Evolutionary conservation across 805 yeast species (phyloP).

Genomic region (Lachancea fermentati): DNA sequence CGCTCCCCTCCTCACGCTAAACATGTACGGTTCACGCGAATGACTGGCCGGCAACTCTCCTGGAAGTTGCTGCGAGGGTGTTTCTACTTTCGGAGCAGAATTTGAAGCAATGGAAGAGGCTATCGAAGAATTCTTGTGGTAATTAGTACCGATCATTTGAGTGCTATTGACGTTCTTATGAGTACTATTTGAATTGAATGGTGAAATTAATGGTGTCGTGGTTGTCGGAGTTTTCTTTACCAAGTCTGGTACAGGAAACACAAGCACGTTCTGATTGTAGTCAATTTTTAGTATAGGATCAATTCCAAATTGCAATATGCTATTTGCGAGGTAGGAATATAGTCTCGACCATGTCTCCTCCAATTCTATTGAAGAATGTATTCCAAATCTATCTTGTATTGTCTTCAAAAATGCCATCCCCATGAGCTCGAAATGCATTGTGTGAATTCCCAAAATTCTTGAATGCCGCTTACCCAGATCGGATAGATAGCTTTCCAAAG

Average conservation of each 20-base stretch:
- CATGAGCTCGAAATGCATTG: constrained; percentile 62
- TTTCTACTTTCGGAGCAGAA: too few relatives aligned
- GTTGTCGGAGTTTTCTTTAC: constrained; percentile 8
- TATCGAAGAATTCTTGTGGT: too few relatives aligned
- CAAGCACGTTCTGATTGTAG: constrained; percentile 11
- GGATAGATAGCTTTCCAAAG: constrained; percentile 52
- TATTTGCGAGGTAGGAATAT: constrained; percentile 62
- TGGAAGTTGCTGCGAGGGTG: too few relatives aligned
- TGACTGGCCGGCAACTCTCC: too few relatives aligned
- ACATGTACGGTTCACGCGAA: too few relatives aligned
- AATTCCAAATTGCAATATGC: constrained; percentile 47
- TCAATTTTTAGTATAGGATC: constrained; percentile 36
- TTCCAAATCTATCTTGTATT: constrained; percentile 55
- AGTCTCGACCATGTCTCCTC: constrained; percentile 69
- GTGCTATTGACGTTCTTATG: too few relatives aligned
- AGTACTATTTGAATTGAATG: background rate
- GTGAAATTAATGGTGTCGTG: constrained; percentile 1
- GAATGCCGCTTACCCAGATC: constrained; percentile 71
- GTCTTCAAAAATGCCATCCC: constrained; percentile 68
- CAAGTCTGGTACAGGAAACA: constrained; percentile 20
- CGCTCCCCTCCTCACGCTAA: too few relatives aligned
- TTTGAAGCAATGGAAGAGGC: too few relatives aligned
- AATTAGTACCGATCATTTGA: too few relatives aligned
- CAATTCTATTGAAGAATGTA: constrained; percentile 49
- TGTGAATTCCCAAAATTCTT: constrained; percentile 67